These are phyloP conservation scores for Ganoderma meredithae DNA, from an alignment of 1,284 basidiomycete species.

Conservation along the genomic window DNA sequence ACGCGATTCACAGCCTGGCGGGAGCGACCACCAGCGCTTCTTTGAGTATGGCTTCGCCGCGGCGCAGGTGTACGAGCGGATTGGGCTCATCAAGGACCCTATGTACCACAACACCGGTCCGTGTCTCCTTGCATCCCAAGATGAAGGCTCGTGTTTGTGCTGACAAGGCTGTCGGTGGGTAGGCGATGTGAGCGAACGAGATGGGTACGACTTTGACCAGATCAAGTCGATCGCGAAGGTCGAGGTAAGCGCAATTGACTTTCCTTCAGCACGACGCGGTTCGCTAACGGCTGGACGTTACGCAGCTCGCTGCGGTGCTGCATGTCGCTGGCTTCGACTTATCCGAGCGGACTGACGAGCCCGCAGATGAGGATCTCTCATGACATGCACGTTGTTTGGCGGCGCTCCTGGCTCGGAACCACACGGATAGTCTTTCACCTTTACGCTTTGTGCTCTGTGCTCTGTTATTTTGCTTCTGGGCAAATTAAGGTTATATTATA, in stretches of 20 bases:
- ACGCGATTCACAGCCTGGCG: conserved; percentile 64
- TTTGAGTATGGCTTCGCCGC: conserved; percentile 83
- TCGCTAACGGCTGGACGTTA: not conserved
- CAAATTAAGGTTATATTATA: not conserved
- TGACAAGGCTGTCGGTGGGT: conserved; percentile 4
- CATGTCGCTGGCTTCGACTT: conserved; percentile 7
- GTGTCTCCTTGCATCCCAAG: not conserved
- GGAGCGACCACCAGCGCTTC: conserved; percentile 91
- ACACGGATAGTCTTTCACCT: not conserved
- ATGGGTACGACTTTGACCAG: conserved; percentile 84
- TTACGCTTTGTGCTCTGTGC: not conserved
- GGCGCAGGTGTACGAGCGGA: conserved; percentile 84
- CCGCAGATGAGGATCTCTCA: not conserved
- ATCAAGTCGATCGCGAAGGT: conserved; percentile 85
- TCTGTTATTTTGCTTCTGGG: not conserved
- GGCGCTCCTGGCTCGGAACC: not conserved
- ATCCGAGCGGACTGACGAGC: not conserved
- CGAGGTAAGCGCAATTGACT: conserved; percentile 54
- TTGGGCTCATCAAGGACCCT: conserved; percentile 84
- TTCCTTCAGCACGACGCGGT: too few relatives aligned
- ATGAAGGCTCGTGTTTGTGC: not conserved
- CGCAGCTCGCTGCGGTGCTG: conserved; percentile 3
- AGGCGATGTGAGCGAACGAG: conserved; percentile 80
- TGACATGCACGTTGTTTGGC: not conserved
- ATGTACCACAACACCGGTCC: conserved; percentile 85